Evolutionary conservation across 2,329 filamentous ascomycete genomes (phyloP).

Genomic region (Colletotrichum orchidophilum): DNA sequence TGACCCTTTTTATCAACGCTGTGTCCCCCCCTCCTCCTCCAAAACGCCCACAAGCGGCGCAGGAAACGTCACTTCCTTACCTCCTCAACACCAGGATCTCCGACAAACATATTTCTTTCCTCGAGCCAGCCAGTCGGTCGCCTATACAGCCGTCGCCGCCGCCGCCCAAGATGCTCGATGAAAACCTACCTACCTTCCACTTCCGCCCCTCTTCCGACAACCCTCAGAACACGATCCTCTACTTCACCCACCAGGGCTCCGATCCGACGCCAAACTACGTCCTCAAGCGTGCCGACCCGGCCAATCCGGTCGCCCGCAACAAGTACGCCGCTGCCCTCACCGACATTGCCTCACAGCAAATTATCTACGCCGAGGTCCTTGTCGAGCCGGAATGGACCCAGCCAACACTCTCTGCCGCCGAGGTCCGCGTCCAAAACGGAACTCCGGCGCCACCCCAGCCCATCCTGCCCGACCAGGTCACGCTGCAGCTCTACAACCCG

Average conservation of each 20-base stretch:
- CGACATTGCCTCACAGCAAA: conserved; percentile 81
- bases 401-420: conserved; percentile 81
- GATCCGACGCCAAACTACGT: conserved; percentile 83
- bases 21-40: background rate
- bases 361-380: conserved; percentile 88
- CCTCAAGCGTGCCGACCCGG: conserved; percentile 79
- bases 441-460: conserved; percentile 70
- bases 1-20: background rate
- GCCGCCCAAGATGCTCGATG: conserved; percentile 78
- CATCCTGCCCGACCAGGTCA: conserved; percentile 79
- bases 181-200: conserved; percentile 83
- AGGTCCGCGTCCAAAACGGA: conserved; percentile 76
- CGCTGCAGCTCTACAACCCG: conserved; percentile 92
- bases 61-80: background rate
- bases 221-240: conserved; percentile 65
- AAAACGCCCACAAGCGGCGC: background rate
- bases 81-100: background rate
- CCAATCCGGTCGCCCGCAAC: conserved; percentile 75
- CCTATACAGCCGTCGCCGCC: background rate
- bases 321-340: conserved; percentile 88
- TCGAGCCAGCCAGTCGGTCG: background rate
- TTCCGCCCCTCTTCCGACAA: conserved; percentile 63
- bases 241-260: conserved; percentile 77
- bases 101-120: background rate
- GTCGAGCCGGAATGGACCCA: conserved; percentile 88